These are phyloP conservation scores for Xylaria hypoxylon DNA, from an alignment of 2,329 filamentous ascomycete species.

Conservation along the genomic window DNA sequence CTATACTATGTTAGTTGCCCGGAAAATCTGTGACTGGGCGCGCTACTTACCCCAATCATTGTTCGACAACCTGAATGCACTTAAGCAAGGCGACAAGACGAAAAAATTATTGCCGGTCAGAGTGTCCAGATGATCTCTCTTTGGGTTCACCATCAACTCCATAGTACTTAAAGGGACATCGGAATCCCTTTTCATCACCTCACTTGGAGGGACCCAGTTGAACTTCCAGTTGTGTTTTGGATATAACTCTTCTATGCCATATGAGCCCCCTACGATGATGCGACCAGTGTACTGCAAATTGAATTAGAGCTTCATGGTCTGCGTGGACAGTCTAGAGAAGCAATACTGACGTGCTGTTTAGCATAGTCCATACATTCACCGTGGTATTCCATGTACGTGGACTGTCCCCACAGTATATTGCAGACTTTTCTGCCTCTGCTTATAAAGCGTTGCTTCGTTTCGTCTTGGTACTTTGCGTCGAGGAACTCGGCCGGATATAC, in stretches of 20 bases:
- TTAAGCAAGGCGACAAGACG: conserved; percentile 14
- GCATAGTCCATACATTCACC: conserved; percentile 19
- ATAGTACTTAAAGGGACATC: conserved; percentile 5
- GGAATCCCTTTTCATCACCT: conserved; percentile 5
- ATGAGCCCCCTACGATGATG: conserved; percentile 3
- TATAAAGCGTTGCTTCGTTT: conserved; percentile 17
- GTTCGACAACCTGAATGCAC: conserved; percentile 5
- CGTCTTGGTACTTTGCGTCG: background rate
- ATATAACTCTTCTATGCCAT: background rate
- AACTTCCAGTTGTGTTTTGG: conserved; percentile 8
- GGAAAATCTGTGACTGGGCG: background rate
- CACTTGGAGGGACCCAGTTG: conserved; percentile 10
- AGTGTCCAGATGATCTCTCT: background rate
- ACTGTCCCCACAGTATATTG: conserved; percentile 11
- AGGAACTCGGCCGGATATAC: background rate
- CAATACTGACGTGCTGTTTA: conserved; percentile 18
- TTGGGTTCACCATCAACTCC: conserved; percentile 5
- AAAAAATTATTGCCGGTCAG: conserved; percentile 13
- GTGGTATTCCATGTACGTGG: conserved; percentile 17
- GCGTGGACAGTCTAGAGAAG: background rate
- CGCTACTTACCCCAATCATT: conserved; percentile 12
- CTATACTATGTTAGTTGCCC: background rate
- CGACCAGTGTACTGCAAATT: conserved; percentile 8
- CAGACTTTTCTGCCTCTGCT: conserved; percentile 18
- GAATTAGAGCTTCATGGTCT: background rate